These are phyloP conservation scores for Lagenidium giganteum DNA, from an alignment of 352 stramenopile genomes.

Conservation along the genomic window DNA sequence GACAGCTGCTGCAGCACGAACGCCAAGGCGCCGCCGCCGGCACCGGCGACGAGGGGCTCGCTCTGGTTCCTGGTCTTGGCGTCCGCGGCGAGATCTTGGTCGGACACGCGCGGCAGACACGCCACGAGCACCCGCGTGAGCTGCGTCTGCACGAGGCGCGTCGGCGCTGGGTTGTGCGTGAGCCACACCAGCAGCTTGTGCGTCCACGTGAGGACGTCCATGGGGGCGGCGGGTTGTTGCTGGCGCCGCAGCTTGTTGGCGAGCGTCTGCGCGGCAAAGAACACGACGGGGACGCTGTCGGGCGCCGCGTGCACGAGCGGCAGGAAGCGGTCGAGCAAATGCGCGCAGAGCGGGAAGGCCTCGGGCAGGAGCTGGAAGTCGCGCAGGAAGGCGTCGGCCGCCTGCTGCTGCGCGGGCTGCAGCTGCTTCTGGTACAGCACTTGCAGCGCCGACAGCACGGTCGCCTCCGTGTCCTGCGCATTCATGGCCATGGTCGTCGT, in stretches of 20 bases:
- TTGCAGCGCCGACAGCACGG: conserved; percentile 50
- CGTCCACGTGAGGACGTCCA: conserved; percentile 13
- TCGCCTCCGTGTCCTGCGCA: conserved; percentile 26
- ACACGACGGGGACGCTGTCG: conserved; percentile 42
- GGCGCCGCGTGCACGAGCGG: conserved; percentile 10
- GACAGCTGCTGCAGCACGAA: conserved; percentile 51
- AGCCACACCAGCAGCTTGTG: conserved; percentile 58
- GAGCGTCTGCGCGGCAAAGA: conserved; percentile 80
- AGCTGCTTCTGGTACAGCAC: conserved; percentile 58
- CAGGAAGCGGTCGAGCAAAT: conserved; percentile 60
- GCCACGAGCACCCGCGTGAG: conserved; percentile 64
- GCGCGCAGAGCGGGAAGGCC: conserved; percentile 63
- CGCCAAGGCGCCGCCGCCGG: conserved; percentile 35
- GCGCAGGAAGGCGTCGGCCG: conserved; percentile 69
- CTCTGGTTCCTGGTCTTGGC: conserved; percentile 6
- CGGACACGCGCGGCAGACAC: conserved; percentile 40
- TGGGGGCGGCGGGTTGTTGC: conserved; percentile 30
- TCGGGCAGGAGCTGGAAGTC: conserved; percentile 76
- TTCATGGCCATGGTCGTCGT: conserved; percentile 11
- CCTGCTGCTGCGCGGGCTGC: conserved; percentile 46
- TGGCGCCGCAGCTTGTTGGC: conserved; percentile 75
- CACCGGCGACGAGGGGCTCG: conserved; percentile 3
- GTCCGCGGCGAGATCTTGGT: conserved; percentile 21
- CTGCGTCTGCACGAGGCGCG: conserved; percentile 71
- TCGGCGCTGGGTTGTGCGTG: conserved; percentile 16